A percentile compares a stretch with the other conserved stretches of the same genome.
These are phyloP conservation scores for Phytophthora foliorum DNA, from an alignment of 352 stramenopile species.

Conservation along the genomic window DNA sequence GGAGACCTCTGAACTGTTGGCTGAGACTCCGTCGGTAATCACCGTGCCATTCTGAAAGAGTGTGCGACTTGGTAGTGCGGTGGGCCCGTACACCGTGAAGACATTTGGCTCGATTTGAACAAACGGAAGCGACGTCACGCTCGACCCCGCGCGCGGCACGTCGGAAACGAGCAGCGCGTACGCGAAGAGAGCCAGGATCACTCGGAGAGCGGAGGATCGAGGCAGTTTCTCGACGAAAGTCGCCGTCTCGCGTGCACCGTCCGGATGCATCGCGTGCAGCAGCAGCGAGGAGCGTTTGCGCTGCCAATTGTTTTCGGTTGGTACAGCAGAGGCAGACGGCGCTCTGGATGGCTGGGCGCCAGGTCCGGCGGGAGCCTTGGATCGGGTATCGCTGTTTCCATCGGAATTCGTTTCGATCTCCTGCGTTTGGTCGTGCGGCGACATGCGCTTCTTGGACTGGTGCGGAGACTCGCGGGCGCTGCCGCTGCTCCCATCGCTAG, in stretches of 20 bases:
- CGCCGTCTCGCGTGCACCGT: slow-evolving; percentile 19
- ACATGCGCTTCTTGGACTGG: background rate
- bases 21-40: slow-evolving; percentile 5
- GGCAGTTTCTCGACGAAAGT: slow-evolving; percentile 29
- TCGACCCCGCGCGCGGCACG: slow-evolving; percentile 46
- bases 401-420: slow-evolving; percentile 16
- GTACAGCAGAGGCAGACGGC: slow-evolving; percentile 14
- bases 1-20: slow-evolving; percentile 22
- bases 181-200: slow-evolving; percentile 47
- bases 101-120: slow-evolving; percentile 62
- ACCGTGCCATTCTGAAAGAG: slow-evolving; percentile 40
- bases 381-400: background rate
- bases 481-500: slow-evolving; percentile 6
- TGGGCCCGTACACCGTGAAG: slow-evolving; percentile 56
- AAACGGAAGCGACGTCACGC: slow-evolving; percentile 50
- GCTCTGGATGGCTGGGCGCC: slow-evolving; percentile 1
- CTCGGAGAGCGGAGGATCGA: slow-evolving; percentile 31
- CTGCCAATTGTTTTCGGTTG: slow-evolving; percentile 14
- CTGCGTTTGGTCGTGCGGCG: background rate
- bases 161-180: slow-evolving; percentile 62
- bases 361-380: background rate
- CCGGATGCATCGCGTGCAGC: slow-evolving; percentile 32
- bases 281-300: slow-evolving; percentile 37
- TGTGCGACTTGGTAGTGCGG: slow-evolving; percentile 35
- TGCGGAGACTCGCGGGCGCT: slow-evolving; percentile 9